Evolutionary conservation across 768 basidiomycete species (phyloP).

Genomic region (Macrolepiota fuliginosa): DNA sequence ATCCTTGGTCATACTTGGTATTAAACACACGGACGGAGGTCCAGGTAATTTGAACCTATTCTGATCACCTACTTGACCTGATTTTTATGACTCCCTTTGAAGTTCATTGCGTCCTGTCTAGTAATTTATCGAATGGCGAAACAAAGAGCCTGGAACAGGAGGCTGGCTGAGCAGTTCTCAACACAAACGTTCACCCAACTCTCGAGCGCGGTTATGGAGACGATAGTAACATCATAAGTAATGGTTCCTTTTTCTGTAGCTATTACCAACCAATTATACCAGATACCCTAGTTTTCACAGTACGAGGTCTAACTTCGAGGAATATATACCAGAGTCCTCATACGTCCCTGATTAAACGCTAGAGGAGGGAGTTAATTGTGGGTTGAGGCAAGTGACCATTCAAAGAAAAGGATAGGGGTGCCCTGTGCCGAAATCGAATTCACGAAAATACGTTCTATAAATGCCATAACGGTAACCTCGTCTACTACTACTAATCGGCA

Average conservation of each 20-base stretch:
- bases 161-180: not conserved
- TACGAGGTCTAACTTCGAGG: too few species aligned
- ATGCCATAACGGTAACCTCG: too few species aligned
- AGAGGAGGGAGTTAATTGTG: too few species aligned
- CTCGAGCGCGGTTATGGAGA: not conserved
- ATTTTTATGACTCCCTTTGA: not conserved
- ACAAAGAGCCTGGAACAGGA: not conserved
- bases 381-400: too few species aligned
- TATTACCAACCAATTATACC: too few species aligned
- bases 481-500: too few species aligned
- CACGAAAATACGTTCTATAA: too few species aligned
- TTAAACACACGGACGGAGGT: not conserved
- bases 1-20: not conserved
- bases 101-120: not conserved
- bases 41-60: not conserved
- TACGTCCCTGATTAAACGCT: too few species aligned
- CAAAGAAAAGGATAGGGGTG: too few species aligned
- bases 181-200: not conserved
- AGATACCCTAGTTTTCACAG: too few species aligned
- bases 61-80: not conserved
- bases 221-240: not conserved
- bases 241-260: not conserved
- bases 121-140: not conserved
- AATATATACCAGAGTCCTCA: too few species aligned
- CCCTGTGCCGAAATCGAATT: too few species aligned